phyloP scores from a whole-genome alignment of 1,284 basidiomycete genomes.

The Leccinum angustisporum region DNA sequence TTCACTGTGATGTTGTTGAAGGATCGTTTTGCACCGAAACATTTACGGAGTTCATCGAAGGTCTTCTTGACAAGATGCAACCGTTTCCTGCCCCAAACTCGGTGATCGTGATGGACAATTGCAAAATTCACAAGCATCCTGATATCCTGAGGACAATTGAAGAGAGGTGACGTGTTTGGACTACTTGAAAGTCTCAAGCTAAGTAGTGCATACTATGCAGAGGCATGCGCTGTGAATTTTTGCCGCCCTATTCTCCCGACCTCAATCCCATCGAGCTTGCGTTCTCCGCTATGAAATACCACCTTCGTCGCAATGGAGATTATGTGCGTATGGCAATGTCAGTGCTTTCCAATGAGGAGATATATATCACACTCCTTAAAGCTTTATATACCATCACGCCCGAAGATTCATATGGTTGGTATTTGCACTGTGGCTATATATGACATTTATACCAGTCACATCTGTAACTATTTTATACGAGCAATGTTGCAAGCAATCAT shows the following conservation, averaged over 20 bases:
- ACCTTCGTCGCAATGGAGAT: neutral
- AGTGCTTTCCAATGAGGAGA: neutral
- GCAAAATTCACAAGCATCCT: conserved; percentile 3
- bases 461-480: too few relatives aligned
- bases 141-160: neutral
- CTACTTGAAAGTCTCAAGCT: neutral
- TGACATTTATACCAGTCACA: too few relatives aligned
- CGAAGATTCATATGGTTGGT: neutral
- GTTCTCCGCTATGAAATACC: neutral
- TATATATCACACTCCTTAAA: neutral
- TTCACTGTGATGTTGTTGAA: neutral
- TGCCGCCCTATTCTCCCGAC: neutral
- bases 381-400: neutral
- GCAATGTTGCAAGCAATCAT: too few relatives aligned
- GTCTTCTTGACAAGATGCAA: conserved; percentile 47
- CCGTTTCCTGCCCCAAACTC: conserved; percentile 50
- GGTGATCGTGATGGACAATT: conserved; percentile 6
- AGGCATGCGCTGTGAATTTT: neutral
- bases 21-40: neutral
- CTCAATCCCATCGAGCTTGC: neutral
- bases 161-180: neutral
- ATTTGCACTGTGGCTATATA: too few relatives aligned
- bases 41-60: neutral
- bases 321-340: neutral
- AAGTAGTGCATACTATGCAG: neutral